Evolutionary conservation across 305 asterid species (phyloP).

Genomic region (Euphrasia arctica): DNA sequence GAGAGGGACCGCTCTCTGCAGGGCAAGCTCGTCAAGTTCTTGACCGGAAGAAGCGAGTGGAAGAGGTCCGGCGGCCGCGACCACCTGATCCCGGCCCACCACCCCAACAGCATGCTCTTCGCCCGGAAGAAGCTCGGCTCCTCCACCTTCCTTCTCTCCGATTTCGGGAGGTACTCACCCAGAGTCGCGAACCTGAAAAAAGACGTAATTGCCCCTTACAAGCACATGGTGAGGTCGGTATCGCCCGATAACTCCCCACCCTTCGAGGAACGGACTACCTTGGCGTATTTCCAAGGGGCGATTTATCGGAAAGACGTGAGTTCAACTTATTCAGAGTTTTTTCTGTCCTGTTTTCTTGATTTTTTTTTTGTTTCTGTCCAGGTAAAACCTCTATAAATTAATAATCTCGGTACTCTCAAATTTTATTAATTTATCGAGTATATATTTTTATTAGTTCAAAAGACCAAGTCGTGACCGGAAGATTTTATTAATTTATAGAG

Average conservation of each 20-base stretch:
- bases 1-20: constrained; percentile 38
- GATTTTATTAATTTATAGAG: too few relatives aligned
- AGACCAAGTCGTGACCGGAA: too few relatives aligned
- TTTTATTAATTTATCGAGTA: too few relatives aligned
- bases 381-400: too few relatives aligned
- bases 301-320: constrained; percentile 87
- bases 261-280: constrained; percentile 44
- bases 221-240: constrained; percentile 71
- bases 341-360: neutral
- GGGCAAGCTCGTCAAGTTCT: constrained; percentile 51
- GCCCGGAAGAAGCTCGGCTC: constrained; percentile 62
- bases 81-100: constrained; percentile 78
- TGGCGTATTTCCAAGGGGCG: constrained; percentile 85
- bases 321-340: neutral
- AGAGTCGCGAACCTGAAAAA: constrained; percentile 64
- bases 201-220: constrained; percentile 90
- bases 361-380: neutral
- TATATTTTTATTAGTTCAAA: too few relatives aligned
- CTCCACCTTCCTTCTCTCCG: constrained; percentile 71
- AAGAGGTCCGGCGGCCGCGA: constrained; percentile 54
- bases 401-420: too few relatives aligned
- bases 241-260: constrained; percentile 39
- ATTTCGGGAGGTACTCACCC: constrained; percentile 73
- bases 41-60: constrained; percentile 63
- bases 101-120: constrained; percentile 76